Base-by-base conservation (phyloP, 352 stramenopile species). In the Peronospora belbahrii region DNA sequence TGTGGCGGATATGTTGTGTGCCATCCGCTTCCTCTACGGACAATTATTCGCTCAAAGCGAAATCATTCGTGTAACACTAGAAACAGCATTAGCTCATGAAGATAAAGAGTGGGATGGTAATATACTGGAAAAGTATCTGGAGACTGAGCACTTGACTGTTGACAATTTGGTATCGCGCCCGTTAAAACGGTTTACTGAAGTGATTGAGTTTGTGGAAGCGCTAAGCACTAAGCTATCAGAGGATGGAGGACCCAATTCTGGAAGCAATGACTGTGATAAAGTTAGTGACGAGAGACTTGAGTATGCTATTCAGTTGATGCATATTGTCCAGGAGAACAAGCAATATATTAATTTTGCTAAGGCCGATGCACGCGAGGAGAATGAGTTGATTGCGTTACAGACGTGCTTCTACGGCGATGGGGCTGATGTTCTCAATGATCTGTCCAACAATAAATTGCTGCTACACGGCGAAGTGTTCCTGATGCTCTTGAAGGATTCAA, bases 141-240 rank as follows among this genome's bases (percentile, higher is more conserved):
- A 27, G 15, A 49, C 32, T 22, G 42, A 65, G 11, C 39, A 64
- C 11, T 13, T 67, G 25, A 59, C 55, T 18, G 13, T 42, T 10
- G 52, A 59, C 2, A 41, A 42, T 9, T 36, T 73, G 20, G 41
- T 62, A 7, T 31, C 11, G 40, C 56, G 55, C 11, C 48, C 59
- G 17, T 38, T 67, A 22, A 37, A 60, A 20, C 43, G 63, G 19
- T 73, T 73, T 39, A 27, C 55, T 28, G 56, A 55, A 18, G 17
- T 69, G 13, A 45, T 73, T 24, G 49, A 67, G 30, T 70, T 69
- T 19, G 63, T 65, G 4, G 48, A 70, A 40, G 51, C 48, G 2
- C 49, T 73, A 22, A 59, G 59, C 49, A 62, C 45, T 10, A 55
- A 27, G 8, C 28, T 72, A 19, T 45, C 50, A 9, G 34, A 54